Conservation (phyloP, 2,329 filamentous ascomycete genomes). For the Apiospora rasikravindrae region DNA sequence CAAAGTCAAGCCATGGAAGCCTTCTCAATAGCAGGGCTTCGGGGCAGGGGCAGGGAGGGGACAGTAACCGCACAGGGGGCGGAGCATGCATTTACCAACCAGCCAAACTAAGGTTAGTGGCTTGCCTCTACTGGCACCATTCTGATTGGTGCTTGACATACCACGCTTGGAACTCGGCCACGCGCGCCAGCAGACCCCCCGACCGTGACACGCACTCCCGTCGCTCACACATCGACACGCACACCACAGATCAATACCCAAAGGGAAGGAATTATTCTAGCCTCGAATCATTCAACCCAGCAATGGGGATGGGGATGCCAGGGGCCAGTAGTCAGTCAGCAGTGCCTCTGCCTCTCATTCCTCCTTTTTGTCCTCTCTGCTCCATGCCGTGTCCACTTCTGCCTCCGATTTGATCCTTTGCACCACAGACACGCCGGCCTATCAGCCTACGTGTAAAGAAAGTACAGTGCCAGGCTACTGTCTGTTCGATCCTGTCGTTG, state of each 20-base stretch:
- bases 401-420: background rate
- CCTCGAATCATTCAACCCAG: background rate
- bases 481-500: background rate
- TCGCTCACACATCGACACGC: background rate
- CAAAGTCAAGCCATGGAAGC: slow-evolving; percentile 3
- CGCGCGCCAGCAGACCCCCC: background rate
- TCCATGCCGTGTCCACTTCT: background rate
- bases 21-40: slow-evolving; percentile 1
- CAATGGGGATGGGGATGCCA: background rate
- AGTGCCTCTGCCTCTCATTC: background rate
- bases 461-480: slow-evolving; percentile 1
- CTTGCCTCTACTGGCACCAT: background rate
- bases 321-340: slow-evolving; percentile 6
- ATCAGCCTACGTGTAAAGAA: background rate
- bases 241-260: background rate
- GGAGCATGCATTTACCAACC: slow-evolving; percentile 4
- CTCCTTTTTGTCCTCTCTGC: background rate
- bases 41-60: background rate
- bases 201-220: background rate
- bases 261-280: slow-evolving; percentile 13
- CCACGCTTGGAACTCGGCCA: slow-evolving; percentile 1
- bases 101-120: background rate
- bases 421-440: background rate
- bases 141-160: slow-evolving; percentile 12
- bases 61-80: background rate